phyloP scores from a whole-genome alignment of 306 rosid species.

The Elaeagnus macrophylla region DNA sequence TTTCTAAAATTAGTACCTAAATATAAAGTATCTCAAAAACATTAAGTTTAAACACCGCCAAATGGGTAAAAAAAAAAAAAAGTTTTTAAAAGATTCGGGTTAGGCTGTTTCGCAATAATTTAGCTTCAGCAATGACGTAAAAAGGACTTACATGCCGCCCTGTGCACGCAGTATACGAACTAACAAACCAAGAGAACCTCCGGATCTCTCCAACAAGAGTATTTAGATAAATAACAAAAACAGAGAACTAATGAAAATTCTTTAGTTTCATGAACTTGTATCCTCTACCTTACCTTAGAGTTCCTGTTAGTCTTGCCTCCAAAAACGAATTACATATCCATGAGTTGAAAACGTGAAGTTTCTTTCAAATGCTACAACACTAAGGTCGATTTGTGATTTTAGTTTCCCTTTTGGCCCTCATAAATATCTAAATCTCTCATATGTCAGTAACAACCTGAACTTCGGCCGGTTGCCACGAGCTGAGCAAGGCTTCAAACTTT shows the following conservation, averaged over 20 bases:
- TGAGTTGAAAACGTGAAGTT: slow-evolving; percentile 12
- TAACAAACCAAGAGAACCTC: too few relatives aligned
- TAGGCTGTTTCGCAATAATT: too few relatives aligned
- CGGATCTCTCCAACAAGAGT: too few relatives aligned
- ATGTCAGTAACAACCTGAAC: slow-evolving; percentile 35
- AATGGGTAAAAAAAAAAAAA: too few relatives aligned
- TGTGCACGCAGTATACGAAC: too few relatives aligned
- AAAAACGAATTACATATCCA: slow-evolving; percentile 27
- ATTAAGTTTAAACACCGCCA: too few relatives aligned
- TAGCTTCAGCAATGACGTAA: too few relatives aligned
- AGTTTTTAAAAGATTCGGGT: too few relatives aligned
- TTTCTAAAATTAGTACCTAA: too few relatives aligned
- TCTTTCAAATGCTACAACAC: slow-evolving; percentile 49
- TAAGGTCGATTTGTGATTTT: slow-evolving; percentile 35
- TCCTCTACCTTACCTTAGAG: slow-evolving; percentile 17
- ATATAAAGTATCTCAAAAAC: too few relatives aligned
- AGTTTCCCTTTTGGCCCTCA: slow-evolving; percentile 29
- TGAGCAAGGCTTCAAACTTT: slow-evolving; percentile 22
- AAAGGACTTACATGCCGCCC: too few relatives aligned
- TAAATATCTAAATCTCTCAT: slow-evolving; percentile 36
- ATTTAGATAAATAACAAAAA: neutral
- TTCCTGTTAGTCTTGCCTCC: slow-evolving; percentile 23
- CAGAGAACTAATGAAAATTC: neutral
- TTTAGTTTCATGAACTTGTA: slow-evolving; percentile 16
- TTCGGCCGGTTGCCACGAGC: slow-evolving; percentile 33